These are phyloP conservation scores for Pythium sukuiense DNA, from an alignment of 352 stramenopile genomes.

Conservation along the genomic window DNA sequence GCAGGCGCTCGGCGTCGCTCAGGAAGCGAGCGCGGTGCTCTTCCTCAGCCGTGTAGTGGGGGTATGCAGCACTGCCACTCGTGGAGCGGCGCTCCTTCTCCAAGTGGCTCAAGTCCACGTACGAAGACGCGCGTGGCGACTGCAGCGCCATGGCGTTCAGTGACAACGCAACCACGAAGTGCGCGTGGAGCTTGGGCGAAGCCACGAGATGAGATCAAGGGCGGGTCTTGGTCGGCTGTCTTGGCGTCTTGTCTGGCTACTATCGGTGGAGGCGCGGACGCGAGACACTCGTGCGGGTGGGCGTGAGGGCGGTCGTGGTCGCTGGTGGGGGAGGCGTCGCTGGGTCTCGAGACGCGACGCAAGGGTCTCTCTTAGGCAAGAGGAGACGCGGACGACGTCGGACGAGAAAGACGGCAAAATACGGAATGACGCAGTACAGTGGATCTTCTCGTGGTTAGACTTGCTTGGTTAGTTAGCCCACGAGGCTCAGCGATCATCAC, in stretches of 20 bases:
- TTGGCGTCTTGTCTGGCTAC: neutral
- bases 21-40: slow-evolving; percentile 56
- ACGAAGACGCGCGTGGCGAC: slow-evolving; percentile 4
- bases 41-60: neutral
- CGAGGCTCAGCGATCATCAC: too few relatives aligned
- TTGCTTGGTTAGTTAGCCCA: neutral
- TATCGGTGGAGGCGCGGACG: neutral
- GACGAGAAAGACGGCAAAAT: neutral
- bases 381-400: neutral
- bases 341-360: neutral
- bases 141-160: neutral
- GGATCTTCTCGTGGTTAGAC: neutral
- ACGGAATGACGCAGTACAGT: neutral
- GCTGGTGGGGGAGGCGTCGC: neutral
- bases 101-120: slow-evolving; percentile 7
- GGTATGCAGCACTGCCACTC: neutral
- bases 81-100: neutral
- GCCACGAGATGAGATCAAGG: neutral
- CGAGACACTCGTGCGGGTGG: neutral
- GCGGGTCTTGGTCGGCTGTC: neutral
- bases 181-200: neutral
- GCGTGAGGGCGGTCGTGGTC: neutral
- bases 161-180: slow-evolving; percentile 7
- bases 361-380: neutral
- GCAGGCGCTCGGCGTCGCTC: slow-evolving; percentile 48